Conservation (phyloP, 352 stramenopile genomes). For the Elongisporangium senticosum region DNA sequence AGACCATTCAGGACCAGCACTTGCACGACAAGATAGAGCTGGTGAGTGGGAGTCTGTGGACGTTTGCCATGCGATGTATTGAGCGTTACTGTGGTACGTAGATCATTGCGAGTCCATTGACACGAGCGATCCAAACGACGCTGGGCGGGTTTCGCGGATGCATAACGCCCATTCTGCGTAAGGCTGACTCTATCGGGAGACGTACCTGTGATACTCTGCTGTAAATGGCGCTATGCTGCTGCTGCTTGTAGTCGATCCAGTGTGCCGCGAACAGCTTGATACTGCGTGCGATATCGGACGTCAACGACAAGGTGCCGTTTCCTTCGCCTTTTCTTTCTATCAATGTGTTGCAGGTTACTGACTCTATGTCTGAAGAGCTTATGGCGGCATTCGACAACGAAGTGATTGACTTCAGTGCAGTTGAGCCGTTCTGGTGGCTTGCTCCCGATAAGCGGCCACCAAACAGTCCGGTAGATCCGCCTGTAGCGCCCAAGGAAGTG, state of each 20-base stretch:
- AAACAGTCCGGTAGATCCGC: conserved; percentile 21
- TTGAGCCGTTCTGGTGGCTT: conserved; percentile 69
- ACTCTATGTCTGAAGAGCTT: conserved; percentile 16
- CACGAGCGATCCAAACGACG: conserved; percentile 78
- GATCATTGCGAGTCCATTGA: conserved; percentile 82
- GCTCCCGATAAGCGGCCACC: conserved; percentile 24
- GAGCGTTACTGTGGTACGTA: conserved; percentile 10
- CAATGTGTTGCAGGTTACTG: neutral
- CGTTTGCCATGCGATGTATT: neutral
- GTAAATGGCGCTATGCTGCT: no score
- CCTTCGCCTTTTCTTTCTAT: neutral
- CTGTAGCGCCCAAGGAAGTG: conserved; percentile 39
- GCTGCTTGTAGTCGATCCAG: conserved; percentile 55
- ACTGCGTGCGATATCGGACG: conserved; percentile 80
- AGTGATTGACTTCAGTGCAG: conserved; percentile 33
- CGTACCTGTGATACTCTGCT: no score
- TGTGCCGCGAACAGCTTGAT: conserved; percentile 79
- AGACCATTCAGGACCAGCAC: conserved; percentile 23
- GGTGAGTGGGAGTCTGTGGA: conserved; percentile 18
- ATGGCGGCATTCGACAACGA: conserved; percentile 23
- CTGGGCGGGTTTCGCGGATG: conserved; percentile 48
- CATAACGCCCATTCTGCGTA: conserved; percentile 55
- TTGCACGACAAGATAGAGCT: conserved; percentile 67
- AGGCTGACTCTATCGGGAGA: neutral
- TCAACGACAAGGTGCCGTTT: conserved; percentile 28